phyloP scores from a whole-genome alignment of 306 rosid genomes.

The Leucaena leucocephala region DNA sequence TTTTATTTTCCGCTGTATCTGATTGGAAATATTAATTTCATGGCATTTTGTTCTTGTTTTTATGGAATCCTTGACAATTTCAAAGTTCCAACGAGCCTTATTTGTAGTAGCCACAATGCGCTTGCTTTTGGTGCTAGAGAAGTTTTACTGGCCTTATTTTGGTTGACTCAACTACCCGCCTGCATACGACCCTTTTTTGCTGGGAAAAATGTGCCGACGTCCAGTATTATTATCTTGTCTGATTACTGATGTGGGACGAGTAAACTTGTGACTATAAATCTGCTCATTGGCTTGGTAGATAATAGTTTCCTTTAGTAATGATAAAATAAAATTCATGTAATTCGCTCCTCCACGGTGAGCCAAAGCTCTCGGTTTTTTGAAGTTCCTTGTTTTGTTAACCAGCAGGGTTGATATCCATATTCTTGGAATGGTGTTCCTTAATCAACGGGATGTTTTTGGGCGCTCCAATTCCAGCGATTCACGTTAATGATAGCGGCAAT shows the following conservation, averaged over 20 bases:
- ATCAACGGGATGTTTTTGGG: too few relatives aligned
- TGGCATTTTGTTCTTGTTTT: constrained; percentile 44
- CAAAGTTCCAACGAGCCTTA: constrained; percentile 39
- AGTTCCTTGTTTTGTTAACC: not conserved
- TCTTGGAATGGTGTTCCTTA: not conserved
- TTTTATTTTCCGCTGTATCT: constrained; percentile 46
- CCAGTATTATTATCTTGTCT: not conserved
- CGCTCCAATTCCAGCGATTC: too few relatives aligned
- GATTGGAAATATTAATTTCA: constrained; percentile 54
- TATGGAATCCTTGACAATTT: constrained; percentile 34
- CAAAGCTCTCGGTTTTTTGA: not conserved
- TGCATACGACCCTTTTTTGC: constrained; percentile 2
- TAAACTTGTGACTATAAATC: not conserved
- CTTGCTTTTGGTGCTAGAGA: constrained; percentile 42
- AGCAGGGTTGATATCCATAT: not conserved
- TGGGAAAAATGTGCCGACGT: constrained; percentile 3
- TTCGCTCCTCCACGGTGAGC: not conserved
- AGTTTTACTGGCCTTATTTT: constrained; percentile 38
- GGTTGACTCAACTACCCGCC: constrained; percentile 4
- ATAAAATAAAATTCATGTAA: not conserved
- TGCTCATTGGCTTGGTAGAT: not conserved
- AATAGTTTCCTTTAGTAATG: not conserved
- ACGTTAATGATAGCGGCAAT: too few relatives aligned
- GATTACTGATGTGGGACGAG: not conserved
- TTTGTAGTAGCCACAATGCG: constrained; percentile 36